Conservation (phyloP, 345 rosid genomes). For the Passiflora organensis region DNA sequence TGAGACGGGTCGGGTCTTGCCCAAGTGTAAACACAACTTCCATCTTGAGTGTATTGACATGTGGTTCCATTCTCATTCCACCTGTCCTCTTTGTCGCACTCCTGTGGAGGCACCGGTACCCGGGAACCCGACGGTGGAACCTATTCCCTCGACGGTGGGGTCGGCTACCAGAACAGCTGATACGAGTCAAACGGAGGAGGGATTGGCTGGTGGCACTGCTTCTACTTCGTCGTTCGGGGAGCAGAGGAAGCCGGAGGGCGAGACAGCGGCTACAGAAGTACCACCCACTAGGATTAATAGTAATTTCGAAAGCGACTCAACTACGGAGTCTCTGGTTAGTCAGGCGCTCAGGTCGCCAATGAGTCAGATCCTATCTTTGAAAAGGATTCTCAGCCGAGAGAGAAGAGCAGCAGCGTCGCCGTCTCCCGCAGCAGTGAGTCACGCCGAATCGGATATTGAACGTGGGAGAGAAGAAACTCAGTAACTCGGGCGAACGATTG, state of each 20-base stretch:
- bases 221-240: constrained; percentile 21
- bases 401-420: constrained; percentile 31
- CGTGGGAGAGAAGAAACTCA: constrained; percentile 29
- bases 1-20: constrained; percentile 73
- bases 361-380: constrained; percentile 56
- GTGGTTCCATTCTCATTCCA: constrained; percentile 94
- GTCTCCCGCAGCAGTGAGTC: constrained; percentile 22
- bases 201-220: constrained; percentile 6
- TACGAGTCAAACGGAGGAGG: constrained; percentile 5
- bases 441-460: constrained; percentile 36
- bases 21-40: constrained; percentile 76
- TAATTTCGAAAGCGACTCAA: constrained; percentile 10
- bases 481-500: neutral
- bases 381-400: constrained; percentile 49
- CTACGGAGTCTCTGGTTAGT: constrained; percentile 27
- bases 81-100: constrained; percentile 87
- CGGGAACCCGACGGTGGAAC: constrained; percentile 15
- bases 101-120: constrained; percentile 63
- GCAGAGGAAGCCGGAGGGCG: constrained; percentile 35
- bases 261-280: constrained; percentile 25
- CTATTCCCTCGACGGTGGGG: too few species aligned
- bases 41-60: constrained; percentile 84
- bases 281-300: constrained; percentile 17
- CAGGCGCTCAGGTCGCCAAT: constrained; percentile 46
- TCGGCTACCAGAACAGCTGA: too few species aligned